Percentiles rank a stretch among this genome's conserved stretches.
These are phyloP conservation scores for Cutaneotrichosporon daszewskae DNA, from an alignment of 1,284 basidiomycete genomes.

Conservation along the genomic window DNA sequence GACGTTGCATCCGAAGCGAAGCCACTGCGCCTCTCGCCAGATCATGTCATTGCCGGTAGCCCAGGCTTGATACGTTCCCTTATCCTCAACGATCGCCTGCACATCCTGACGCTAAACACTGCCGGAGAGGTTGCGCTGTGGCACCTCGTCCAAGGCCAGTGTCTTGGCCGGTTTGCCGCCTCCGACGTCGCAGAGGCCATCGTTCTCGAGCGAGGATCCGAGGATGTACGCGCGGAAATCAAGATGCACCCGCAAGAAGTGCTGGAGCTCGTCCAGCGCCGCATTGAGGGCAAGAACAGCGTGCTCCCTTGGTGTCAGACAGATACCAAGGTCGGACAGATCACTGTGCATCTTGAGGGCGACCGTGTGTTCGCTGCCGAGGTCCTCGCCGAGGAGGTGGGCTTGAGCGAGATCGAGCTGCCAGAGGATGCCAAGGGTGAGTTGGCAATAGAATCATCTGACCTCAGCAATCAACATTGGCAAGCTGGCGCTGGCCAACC, in stretches of 20 bases:
- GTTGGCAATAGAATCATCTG: constrained; percentile 39
- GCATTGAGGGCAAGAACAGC: constrained; percentile 88
- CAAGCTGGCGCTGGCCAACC: constrained; percentile 45
- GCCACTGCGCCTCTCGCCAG: constrained; percentile 59
- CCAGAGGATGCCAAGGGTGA: constrained; percentile 68
- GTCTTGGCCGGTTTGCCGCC: constrained; percentile 64
- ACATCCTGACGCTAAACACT: constrained; percentile 86
- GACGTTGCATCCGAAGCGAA: constrained; percentile 75
- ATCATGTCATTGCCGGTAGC: constrained; percentile 68
- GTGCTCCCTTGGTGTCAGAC: constrained; percentile 78
- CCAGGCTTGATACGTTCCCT: constrained; percentile 76
- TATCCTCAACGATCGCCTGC: constrained; percentile 83
- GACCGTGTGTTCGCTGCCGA: constrained; percentile 82
- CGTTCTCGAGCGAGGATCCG: constrained; percentile 37
- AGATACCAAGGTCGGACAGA: constrained; percentile 81
- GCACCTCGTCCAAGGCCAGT: constrained; percentile 77
- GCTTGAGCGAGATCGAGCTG: constrained; percentile 57
- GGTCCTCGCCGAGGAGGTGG: constrained; percentile 87
- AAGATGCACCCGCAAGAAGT: constrained; percentile 55
- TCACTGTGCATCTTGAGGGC: constrained; percentile 83
- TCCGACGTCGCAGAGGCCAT: constrained; percentile 60
- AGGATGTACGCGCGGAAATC: constrained; percentile 40
- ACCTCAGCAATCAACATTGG: constrained; percentile 44
- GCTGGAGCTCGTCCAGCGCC: constrained; percentile 75
- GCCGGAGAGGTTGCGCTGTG: constrained; percentile 78